Evolutionary conservation across 164 flowering plant species (phyloP), one percentile per base, ranked within the genome.

Genomic region (Annona cherimola): DNA sequence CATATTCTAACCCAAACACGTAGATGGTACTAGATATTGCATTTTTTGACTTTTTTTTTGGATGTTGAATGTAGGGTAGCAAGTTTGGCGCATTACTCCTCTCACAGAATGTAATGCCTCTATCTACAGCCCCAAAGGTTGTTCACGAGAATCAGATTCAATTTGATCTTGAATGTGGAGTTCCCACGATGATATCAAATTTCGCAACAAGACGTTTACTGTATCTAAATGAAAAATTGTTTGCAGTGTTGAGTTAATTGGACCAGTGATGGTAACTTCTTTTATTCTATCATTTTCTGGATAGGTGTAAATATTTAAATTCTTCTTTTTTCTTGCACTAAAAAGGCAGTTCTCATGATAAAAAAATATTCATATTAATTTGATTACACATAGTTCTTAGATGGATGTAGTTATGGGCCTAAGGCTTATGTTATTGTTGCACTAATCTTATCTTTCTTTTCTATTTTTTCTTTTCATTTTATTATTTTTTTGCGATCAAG

Each of bases 51-150:
- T 55, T 86, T 86, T 78, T 86, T 74, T 45, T 78, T 87, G 76
- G 91, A 87, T 77, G 79, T 87, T 75, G 91, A 89, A 43, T 87
- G 91, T 75, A 89, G 91, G 12, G 89, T 87, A 41, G 91, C 91
- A 63, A 87, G 91, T 87, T 87, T 81, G 91, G 91, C 60, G 91
- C 91, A 14, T 86, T 78, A 73, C 63, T 87, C 65, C 63, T 87
- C 35, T 76, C 84, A 20, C 78, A 86, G 12, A 84, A 86, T 66
- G 89, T 63, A n/a, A n/a, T n/a, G n/a, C n/a, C n/a, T n/a, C n/a
- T n/a, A n/a, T n/a, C n/a, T n/a, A n/a, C n/a, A n/a, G n/a, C n/a
- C n/a, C n/a, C n/a, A n/a, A n/a, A n/a, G n/a, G n/a, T n/a, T n/a
- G n/a, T n/a, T n/a, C n/a, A n/a, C n/a, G n/a, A n/a, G n/a, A n/a